phyloP scores from a whole-genome alignment of 140 eudicot species.

The Bidens hawaiensis region DNA sequence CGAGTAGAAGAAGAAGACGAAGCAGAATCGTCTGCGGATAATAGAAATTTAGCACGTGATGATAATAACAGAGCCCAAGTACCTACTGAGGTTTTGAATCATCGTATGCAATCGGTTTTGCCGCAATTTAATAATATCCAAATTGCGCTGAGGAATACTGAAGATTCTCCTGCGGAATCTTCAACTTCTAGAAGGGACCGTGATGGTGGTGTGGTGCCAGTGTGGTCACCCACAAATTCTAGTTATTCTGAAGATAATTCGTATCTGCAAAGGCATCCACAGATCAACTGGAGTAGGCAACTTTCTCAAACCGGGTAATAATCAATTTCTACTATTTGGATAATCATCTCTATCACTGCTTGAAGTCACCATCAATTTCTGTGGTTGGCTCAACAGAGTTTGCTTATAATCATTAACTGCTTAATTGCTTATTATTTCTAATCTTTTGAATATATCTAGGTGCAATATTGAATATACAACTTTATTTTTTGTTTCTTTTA shows the following conservation, averaged over 20 bases:
- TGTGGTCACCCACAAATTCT: conserved; percentile 82
- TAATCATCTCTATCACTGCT: background rate
- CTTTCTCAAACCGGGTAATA: conserved; percentile 95
- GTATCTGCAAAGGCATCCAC: conserved; percentile 88
- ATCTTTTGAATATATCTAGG: no score
- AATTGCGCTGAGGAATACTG: conserved; percentile 48
- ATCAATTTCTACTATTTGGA: background rate
- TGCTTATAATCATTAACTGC: no score
- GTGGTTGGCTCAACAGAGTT: background rate
- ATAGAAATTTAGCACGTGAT: conserved; percentile 17
- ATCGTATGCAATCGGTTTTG: conserved; percentile 17
- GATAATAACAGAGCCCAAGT: conserved; percentile 61
- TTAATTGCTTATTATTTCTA: no score
- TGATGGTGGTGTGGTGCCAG: conserved; percentile 87
- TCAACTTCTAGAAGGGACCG: conserved; percentile 67
- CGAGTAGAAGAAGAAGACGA: conserved; percentile 41
- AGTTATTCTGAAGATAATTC: conserved; percentile 68
- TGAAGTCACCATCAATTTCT: background rate
- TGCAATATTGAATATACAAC: no score
- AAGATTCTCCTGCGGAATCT: conserved; percentile 87
- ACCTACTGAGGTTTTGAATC: conserved; percentile 41
- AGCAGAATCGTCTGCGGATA: conserved; percentile 47
- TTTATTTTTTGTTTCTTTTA: no score
- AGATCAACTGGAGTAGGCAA: conserved; percentile 75
- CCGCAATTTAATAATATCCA: conserved; percentile 36